Evolutionary conservation across 805 yeast species (phyloP).

Genomic region (Saturnispora silvae): DNA sequence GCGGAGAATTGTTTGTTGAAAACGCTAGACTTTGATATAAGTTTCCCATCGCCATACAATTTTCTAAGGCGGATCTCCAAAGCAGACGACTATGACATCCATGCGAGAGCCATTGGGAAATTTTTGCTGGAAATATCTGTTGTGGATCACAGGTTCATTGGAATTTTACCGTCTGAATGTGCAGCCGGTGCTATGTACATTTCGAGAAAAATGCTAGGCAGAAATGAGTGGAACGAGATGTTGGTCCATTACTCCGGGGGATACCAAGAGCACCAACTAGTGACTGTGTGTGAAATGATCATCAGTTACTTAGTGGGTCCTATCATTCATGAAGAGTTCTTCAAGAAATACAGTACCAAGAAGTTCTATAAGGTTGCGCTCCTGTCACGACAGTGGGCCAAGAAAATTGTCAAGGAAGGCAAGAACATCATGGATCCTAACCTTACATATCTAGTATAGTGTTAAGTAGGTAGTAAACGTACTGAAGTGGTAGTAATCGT

Average conservation of each 20-base stretch:
- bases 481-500: not conserved
- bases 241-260: conserved; percentile 89
- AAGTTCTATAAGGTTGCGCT: conserved; percentile 80
- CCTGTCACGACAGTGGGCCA: conserved; percentile 76
- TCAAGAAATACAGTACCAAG: conserved; percentile 84
- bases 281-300: conserved; percentile 62
- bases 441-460: too few relatives aligned
- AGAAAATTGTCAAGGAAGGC: conserved; percentile 40
- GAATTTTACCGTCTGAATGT: conserved; percentile 62
- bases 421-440: conserved; percentile 31
- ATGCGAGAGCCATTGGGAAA: conserved; percentile 76
- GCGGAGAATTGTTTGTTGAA: conserved; percentile 76
- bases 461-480: too few relatives aligned
- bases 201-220: conserved; percentile 63
- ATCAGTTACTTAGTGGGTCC: conserved; percentile 71
- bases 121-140: conserved; percentile 69
- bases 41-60: conserved; percentile 84
- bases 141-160: conserved; percentile 67
- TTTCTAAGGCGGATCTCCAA: conserved; percentile 80
- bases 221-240: conserved; percentile 69
- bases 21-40: conserved; percentile 60
- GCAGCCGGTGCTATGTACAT: conserved; percentile 86
- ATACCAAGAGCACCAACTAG: conserved; percentile 60
- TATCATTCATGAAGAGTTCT: conserved; percentile 83
- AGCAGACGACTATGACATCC: conserved; percentile 82